A percentile compares a stretch with the other conserved stretches of the same genome.
phyloP scores from a whole-genome alignment of 306 rosid genomes.

The Quercus agrifolia region DNA sequence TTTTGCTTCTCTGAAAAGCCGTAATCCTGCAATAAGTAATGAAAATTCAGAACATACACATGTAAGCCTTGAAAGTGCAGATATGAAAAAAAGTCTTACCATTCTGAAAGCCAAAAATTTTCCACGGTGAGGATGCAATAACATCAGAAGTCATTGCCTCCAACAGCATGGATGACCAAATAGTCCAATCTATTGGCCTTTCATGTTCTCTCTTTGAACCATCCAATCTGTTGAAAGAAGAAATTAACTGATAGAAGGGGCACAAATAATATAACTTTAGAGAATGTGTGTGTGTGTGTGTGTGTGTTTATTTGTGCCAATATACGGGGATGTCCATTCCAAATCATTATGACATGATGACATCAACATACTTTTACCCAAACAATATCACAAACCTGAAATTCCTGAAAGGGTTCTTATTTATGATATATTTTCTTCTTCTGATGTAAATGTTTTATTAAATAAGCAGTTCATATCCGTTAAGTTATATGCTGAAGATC shows the following conservation, averaged over 20 bases:
- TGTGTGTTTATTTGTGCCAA: background rate
- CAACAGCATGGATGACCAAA: slow-evolving; percentile 34
- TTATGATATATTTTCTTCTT: background rate
- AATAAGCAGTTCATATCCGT: background rate
- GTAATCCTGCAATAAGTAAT: slow-evolving; percentile 52
- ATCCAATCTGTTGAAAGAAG: slow-evolving; percentile 44
- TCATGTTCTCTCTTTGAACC: slow-evolving; percentile 49
- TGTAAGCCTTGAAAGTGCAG: slow-evolving; percentile 16
- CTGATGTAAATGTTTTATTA: background rate
- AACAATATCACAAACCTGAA: background rate
- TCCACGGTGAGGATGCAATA: slow-evolving; percentile 86
- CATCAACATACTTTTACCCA: background rate
- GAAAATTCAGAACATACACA: slow-evolving; percentile 6
- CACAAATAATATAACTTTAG: background rate
- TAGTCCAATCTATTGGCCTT: slow-evolving; percentile 47
- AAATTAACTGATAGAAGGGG: background rate
- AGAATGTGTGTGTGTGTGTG: background rate
- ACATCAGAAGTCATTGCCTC: slow-evolving; percentile 81
- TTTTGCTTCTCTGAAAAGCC: slow-evolving; percentile 86
- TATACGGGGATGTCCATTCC: background rate
- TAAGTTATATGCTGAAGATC: background rate
- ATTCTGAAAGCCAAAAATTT: slow-evolving; percentile 86
- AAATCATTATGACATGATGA: background rate
- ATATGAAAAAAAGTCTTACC: slow-evolving; percentile 47
- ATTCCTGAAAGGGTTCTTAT: background rate